These are phyloP conservation scores for Podaxis sp. DNA, from an alignment of 768 basidiomycete genomes.

Conservation along the genomic window DNA sequence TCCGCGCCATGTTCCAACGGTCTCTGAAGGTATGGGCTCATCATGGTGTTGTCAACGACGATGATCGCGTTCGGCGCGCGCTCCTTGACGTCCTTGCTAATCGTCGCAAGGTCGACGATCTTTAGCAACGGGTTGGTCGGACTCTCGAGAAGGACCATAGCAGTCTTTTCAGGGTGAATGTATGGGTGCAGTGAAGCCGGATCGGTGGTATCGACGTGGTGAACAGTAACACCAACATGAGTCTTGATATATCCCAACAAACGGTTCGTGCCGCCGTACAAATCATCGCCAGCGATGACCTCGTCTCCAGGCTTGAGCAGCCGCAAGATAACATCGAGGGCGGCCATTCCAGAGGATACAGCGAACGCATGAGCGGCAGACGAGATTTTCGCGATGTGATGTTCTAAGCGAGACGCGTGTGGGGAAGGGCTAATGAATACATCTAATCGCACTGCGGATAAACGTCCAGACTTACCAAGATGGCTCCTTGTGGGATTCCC, in stretches of 20 bases:
- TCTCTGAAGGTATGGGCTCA: constrained; percentile 96
- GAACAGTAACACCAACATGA: constrained; percentile 85
- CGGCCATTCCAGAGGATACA: constrained; percentile 98
- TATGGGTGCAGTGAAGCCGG: constrained; percentile 58
- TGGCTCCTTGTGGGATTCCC: constrained; percentile 97
- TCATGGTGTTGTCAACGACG: constrained; percentile 99
- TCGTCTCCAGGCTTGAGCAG: constrained; percentile 94
- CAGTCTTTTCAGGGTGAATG: constrained; percentile 71
- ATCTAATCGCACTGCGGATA: constrained; percentile 10
- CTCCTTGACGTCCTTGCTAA: constrained; percentile 82
- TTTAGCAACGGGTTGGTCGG: constrained; percentile 98
- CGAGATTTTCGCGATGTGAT: constrained; percentile 96
- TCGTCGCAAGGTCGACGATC: constrained; percentile 84
- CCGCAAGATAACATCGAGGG: constrained; percentile 91
- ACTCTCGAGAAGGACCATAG: constrained; percentile 96
- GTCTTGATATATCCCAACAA: constrained; percentile 85
- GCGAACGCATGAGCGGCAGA: constrained; percentile 87
- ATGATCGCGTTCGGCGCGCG: constrained; percentile 77
- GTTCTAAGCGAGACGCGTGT: constrained; percentile 53
- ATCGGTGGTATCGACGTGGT: constrained; percentile 92
- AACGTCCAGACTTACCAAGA: constrained; percentile 56
- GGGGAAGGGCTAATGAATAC: background rate
- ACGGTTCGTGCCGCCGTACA: constrained; percentile 97
- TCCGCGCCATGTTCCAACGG: constrained; percentile 96
- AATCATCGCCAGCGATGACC: constrained; percentile 93